Base-by-base conservation (phyloP, 768 basidiomycete species). In the Auriscalpium orientale region DNA sequence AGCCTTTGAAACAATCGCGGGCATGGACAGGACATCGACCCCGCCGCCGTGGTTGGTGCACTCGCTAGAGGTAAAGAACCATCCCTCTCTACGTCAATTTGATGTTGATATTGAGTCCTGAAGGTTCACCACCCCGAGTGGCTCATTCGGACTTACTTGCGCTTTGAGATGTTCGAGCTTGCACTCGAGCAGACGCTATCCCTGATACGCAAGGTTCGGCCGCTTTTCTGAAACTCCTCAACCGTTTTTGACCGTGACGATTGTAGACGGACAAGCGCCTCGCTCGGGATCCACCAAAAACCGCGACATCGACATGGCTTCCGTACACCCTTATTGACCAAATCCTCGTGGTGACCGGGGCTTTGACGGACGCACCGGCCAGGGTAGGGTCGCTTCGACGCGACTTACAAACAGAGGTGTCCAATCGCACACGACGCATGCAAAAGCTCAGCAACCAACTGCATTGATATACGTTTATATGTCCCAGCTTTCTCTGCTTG, bases 291-390 rank as follows among this genome's bases (percentile, higher is more conserved):
- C 71, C 76, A 21, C 76, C 77, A 33, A 81, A n/a, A n/a, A n/a
- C n/a, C n/a, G n/a, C n/a, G 3, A 79, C 77, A 36, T 67, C 78
- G 53, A 87, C 87, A 4, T 93, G 89, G 86, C 73, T 92, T 40
- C 91, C 91, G 13, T 93, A 93, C 65, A 81, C 83, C 49, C 76
- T 93, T 54, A 80, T 94, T 59, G 91, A 94, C 69, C 86, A 91
- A 69, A 85, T 93, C 37, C 76, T 93, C 33, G 76, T 76, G 21
- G 83, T 84, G 13, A 81, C 85, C 10, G 77, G 79, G 56, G 71
- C 76, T 8, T 77, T 80, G 62, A 74, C 76, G 37, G 75, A 76
- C 38, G 66, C 81, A 51, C 78, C 81, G 20, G 56, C 76, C 12
- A 75, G 74, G 45, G 71, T 70, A 22, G 68, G 66, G 47, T 57